Base-by-base conservation (phyloP, 2,329 filamentous ascomycete species). In the Fusarium pseudoanthophilum region DNA sequence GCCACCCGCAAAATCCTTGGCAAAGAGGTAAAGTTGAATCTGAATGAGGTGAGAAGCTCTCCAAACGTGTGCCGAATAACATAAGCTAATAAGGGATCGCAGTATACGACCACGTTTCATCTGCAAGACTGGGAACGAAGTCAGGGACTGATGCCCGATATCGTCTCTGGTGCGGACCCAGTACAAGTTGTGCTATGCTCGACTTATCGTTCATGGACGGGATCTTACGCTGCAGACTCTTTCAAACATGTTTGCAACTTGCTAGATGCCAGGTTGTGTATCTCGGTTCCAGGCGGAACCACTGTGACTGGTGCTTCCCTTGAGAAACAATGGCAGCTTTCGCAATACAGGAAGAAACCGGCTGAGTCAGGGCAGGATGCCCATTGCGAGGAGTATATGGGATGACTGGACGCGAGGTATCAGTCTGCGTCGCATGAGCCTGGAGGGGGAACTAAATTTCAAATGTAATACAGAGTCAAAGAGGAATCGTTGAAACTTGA, bases 31-130 rank as follows among this genome's bases (percentile, higher is more conserved):
- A 58, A 46, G 13, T 16, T 58, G 6, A 58, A 34, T 48, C 10
- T 58, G 2, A 58, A 58, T 16, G 30, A 58, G 40, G 40, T 58
- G 11, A 36, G 40, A 28, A 24, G 14, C 2, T 42, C 26, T 42
- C 8, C 3, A 14, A 14, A 1, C 16, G 4, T 30, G 8, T 30
- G 8, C 2, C 4, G 6, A 15, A 2, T 42, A 2, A 3, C 4
- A 28, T 16, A 26, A n/a, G 21, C 1, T 55, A 14, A 42, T 18
- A 2, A 20, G 13, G 16, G 4, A 18, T 40, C 4, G 4, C 8
- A 57, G 39, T 45, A 34, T 15, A 46, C 39, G 1, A 34, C 55
- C 5, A 45, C 39, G 5, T 46, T 57, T 30, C 28, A 57, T 34
- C 18, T 57, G 16, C 28, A 57, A 34, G 39, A 57, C 55, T 46